Conservation (phyloP, 208 protist genomes). For the Zelonia costaricensis region DNA sequence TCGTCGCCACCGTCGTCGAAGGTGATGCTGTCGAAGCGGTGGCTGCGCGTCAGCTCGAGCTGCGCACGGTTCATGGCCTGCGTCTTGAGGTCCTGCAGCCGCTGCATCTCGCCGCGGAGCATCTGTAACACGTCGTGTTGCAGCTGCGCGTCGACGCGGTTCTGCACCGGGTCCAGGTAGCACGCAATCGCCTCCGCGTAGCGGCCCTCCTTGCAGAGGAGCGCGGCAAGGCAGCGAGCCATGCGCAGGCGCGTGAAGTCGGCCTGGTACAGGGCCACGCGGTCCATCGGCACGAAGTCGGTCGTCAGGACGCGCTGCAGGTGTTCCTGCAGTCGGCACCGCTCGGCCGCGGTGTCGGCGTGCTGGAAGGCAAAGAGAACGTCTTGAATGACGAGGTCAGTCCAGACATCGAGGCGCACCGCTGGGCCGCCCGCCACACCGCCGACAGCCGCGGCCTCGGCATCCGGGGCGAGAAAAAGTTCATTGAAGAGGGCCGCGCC, state of each 20-base stretch:
- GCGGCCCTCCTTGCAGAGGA: constrained; percentile 41
- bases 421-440: not conserved
- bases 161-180: constrained; percentile 55
- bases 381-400: constrained; percentile 44
- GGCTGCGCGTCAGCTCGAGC: constrained; percentile 12
- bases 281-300: constrained; percentile 15
- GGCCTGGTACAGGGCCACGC: constrained; percentile 37
- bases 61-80: constrained; percentile 9
- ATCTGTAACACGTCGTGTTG: constrained; percentile 56
- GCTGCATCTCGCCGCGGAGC: constrained; percentile 50
- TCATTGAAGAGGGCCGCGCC: constrained; percentile 25
- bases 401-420: constrained; percentile 29
- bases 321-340: constrained; percentile 36
- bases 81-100: constrained; percentile 25
- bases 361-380: constrained; percentile 53
- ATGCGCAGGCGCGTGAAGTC: constrained; percentile 59
- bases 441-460: not conserved
- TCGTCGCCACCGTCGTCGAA: not conserved
- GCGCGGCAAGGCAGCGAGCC: constrained; percentile 52
- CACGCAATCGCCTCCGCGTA: constrained; percentile 70
- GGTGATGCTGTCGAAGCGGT: not conserved
- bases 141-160: constrained; percentile 41
- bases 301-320: constrained; percentile 35
- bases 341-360: constrained; percentile 36
- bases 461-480: constrained; percentile 15